phyloP scores from a whole-genome alignment of 345 rosid species.

The Camelina sativa region DNA sequence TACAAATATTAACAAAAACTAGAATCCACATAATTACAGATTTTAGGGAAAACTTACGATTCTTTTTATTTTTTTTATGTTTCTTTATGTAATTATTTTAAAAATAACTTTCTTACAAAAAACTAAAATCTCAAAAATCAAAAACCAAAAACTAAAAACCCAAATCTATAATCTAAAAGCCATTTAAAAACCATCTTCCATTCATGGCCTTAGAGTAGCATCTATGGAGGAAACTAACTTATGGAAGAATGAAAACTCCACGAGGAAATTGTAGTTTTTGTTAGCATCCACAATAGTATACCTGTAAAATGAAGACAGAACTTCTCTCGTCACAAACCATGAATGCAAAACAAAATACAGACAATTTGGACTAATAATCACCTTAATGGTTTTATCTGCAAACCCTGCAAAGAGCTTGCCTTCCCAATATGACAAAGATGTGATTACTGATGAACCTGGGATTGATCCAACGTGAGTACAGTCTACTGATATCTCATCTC shows the following conservation, averaged over 20 bases:
- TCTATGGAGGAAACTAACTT: neutral
- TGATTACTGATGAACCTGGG: slow-evolving; percentile 65
- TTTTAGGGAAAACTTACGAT: too few relatives aligned
- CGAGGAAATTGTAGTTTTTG: slow-evolving; percentile 3
- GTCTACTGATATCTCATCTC: slow-evolving; percentile 67
- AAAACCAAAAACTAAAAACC: too few relatives aligned
- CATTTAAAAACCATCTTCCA: too few relatives aligned
- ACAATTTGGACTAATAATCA: slow-evolving; percentile 25
- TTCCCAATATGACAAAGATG: slow-evolving; percentile 68
- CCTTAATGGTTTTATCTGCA: slow-evolving; percentile 73
- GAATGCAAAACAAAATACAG: neutral
- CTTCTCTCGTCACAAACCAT: slow-evolving; percentile 11
- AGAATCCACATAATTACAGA: too few relatives aligned
- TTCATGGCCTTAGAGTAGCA: neutral
- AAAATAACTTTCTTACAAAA: too few relatives aligned
- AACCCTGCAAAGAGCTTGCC: slow-evolving; percentile 85
- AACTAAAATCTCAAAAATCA: too few relatives aligned
- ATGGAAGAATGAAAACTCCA: slow-evolving; percentile 2
- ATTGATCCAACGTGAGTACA: slow-evolving; percentile 66
- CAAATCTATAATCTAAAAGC: too few relatives aligned
- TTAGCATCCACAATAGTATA: slow-evolving; percentile 36
- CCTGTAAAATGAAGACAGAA: slow-evolving; percentile 34
- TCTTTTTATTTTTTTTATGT: too few relatives aligned
- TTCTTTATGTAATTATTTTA: too few relatives aligned
- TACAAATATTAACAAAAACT: too few relatives aligned